Conservation (phyloP, 768 basidiomycete genomes). For the Exidia glandulosa region DNA sequence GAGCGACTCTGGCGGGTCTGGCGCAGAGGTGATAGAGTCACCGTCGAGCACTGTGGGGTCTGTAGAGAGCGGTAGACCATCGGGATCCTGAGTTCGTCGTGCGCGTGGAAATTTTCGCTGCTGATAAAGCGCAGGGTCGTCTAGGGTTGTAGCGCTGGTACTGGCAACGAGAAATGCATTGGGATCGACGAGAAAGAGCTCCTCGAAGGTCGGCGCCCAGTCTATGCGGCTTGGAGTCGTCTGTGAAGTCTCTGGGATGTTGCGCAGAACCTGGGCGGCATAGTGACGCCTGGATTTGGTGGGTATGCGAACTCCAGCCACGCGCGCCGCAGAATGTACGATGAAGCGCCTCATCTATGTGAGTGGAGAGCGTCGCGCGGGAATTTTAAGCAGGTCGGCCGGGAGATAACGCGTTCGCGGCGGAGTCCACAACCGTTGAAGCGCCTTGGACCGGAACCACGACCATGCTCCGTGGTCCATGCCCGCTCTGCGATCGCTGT, state of each 20-base stretch:
- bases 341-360: no score
- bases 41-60: neutral
- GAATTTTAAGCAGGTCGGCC: no score
- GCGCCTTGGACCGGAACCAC: no score
- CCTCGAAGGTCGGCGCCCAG: neutral
- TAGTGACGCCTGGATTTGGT: neutral
- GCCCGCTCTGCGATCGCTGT: no score
- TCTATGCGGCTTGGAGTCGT: neutral
- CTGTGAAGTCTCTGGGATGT: no score
- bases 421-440: no score
- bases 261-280: neutral
- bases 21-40: neutral
- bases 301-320: neutral
- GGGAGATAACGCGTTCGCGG: no score
- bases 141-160: neutral
- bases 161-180: neutral
- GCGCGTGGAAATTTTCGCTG: neutral
- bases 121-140: neutral
- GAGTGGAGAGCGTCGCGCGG: no score
- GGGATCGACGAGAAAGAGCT: neutral
- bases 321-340: neutral
- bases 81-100: slow-evolving; percentile 9
- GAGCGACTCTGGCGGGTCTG: neutral
- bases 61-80: neutral
- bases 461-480: no score